phyloP scores from a whole-genome alignment of 169 alveolate genomes.

The Plasmodium fragile region DNA sequence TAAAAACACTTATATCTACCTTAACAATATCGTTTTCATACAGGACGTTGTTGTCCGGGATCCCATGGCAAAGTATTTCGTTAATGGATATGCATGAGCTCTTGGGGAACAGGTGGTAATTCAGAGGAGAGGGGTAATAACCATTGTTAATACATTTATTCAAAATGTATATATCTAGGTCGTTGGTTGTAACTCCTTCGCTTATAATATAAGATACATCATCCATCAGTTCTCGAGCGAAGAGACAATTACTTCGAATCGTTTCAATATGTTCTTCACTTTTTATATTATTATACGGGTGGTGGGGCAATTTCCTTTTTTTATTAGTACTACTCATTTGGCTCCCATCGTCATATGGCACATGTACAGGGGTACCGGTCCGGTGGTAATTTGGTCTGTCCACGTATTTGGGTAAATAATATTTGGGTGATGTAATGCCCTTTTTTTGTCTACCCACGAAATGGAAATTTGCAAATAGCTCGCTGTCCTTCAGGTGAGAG shows the following conservation, averaged over 20 bases:
- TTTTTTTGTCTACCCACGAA: constrained; percentile 79
- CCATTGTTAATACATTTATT: constrained; percentile 79
- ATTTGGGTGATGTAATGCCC: constrained; percentile 80
- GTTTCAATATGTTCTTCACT: constrained; percentile 79
- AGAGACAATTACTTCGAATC: constrained; percentile 78
- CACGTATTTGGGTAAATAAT: constrained; percentile 74
- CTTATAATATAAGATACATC: constrained; percentile 75
- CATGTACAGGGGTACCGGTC: constrained; percentile 80
- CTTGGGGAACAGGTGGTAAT: constrained; percentile 84
- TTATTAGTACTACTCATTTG: neutral
- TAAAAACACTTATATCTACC: constrained; percentile 82
- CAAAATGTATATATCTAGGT: constrained; percentile 78
- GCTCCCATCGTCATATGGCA: constrained; percentile 53
- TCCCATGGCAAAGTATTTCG: constrained; percentile 85
- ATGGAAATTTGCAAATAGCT: constrained; percentile 23
- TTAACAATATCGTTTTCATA: constrained; percentile 82
- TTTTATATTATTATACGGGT: constrained; percentile 78
- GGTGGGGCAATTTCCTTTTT: constrained; percentile 36
- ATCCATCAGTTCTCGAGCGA: constrained; percentile 84
- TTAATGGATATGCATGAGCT: constrained; percentile 82
- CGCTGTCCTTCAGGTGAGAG: constrained; percentile 40
- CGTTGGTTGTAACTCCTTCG: constrained; percentile 84
- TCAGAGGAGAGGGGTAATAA: constrained; percentile 83
- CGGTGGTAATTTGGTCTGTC: constrained; percentile 81
- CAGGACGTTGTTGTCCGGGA: constrained; percentile 83